phyloP scores from a whole-genome alignment of 345 rosid genomes.

The Rubroshorea leprosula region DNA sequence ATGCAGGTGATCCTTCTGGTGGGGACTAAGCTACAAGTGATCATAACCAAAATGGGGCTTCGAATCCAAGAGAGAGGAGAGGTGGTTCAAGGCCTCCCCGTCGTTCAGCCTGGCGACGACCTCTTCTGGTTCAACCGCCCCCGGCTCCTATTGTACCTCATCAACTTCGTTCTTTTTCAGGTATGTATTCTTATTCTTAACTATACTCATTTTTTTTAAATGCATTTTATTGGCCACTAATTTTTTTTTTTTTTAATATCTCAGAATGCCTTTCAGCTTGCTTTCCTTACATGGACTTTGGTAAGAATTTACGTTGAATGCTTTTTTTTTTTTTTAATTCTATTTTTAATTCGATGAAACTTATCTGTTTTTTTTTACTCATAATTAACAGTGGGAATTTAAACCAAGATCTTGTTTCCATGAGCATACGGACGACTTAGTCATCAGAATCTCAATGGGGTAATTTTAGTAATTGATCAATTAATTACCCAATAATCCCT shows the following conservation, averaged over 20 bases:
- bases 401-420: conserved; percentile 58
- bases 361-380: no score
- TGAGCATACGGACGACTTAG: conserved; percentile 32
- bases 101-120: conserved; percentile 77
- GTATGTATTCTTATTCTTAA: conserved; percentile 28
- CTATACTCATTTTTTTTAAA: no score
- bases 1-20: conserved; percentile 66
- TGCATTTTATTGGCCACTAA: no score
- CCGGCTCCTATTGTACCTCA: conserved; percentile 65
- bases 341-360: neutral
- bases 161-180: conserved; percentile 88
- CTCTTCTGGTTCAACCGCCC: conserved; percentile 94
- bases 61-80: conserved; percentile 67
- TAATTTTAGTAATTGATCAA: conserved; percentile 25
- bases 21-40: conserved; percentile 91
- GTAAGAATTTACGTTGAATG: conserved; percentile 36
- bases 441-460: conserved; percentile 75
- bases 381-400: conserved; percentile 49
- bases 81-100: conserved; percentile 69
- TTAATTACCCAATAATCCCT: no score
- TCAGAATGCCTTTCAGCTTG: conserved; percentile 87
- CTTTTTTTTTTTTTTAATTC: no score
- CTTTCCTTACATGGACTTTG: conserved; percentile 78
- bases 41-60: conserved; percentile 76
- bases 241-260: neutral